Conservation (phyloP, 495 filamentous ascomycete genomes). For the Tuber magnatum region DNA sequence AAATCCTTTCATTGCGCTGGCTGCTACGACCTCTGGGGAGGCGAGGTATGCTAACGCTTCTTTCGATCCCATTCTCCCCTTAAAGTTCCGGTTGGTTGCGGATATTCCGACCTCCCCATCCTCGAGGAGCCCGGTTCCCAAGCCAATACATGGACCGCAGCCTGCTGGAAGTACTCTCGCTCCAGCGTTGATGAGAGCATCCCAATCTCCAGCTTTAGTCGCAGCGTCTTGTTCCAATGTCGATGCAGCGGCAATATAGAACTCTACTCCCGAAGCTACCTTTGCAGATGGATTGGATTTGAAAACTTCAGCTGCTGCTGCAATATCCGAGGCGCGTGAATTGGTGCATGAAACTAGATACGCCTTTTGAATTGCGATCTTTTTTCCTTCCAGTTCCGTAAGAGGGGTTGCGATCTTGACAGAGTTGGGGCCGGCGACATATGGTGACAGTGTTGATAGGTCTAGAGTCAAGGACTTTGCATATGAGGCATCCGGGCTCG, state of each 20-base stretch:
- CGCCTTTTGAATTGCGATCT: conserved; percentile 74
- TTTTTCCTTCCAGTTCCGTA: conserved; percentile 59
- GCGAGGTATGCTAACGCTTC: conserved; percentile 83
- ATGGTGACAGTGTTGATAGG: conserved; percentile 76
- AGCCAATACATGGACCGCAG: conserved; percentile 86
- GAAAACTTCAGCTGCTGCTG: conserved; percentile 79
- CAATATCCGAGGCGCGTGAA: conserved; percentile 71
- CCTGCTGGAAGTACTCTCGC: conserved; percentile 67
- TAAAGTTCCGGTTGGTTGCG: conserved; percentile 86
- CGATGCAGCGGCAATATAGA: conserved; percentile 90
- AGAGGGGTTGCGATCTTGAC: conserved; percentile 82
- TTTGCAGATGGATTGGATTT: conserved; percentile 56
- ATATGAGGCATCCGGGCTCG: conserved; percentile 73
- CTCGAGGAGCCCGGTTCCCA: conserved; percentile 77
- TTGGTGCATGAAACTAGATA: conserved; percentile 94
- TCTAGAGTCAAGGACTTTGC: conserved; percentile 72
- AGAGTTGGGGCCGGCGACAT: conserved; percentile 84
- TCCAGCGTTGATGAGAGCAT: conserved; percentile 70
- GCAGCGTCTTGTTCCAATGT: conserved; percentile 68
- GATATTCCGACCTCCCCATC: conserved; percentile 83
- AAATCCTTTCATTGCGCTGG: conserved; percentile 69
- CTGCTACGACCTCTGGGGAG: conserved; percentile 86
- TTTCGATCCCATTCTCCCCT: conserved; percentile 79
- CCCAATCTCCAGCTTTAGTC: conserved; percentile 82
- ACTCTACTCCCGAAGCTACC: conserved; percentile 68